phyloP scores from a whole-genome alignment of 1,139 yeast species.

The Magnusiomyces ingens region DNA sequence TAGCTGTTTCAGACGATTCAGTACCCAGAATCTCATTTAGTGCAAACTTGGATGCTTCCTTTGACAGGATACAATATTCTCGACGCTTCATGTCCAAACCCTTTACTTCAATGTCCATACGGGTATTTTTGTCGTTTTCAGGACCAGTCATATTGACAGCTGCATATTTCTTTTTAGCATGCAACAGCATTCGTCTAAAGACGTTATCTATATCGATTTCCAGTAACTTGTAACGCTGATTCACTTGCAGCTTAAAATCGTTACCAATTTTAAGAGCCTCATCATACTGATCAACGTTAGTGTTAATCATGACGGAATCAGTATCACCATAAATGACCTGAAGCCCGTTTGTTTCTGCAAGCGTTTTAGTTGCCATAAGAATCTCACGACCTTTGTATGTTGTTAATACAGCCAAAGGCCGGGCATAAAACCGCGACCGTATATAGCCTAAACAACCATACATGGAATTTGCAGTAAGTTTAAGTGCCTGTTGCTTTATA shows the following conservation, averaged over 20 bases:
- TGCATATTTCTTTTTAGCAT: slow-evolving; percentile 97
- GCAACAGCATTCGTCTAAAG: slow-evolving; percentile 74
- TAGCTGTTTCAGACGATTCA: slow-evolving; percentile 69
- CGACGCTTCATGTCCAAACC: slow-evolving; percentile 97
- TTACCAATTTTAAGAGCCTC: slow-evolving; percentile 83
- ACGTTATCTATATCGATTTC: slow-evolving; percentile 96
- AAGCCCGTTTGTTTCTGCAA: slow-evolving; percentile 78
- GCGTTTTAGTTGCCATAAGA: slow-evolving; percentile 83
- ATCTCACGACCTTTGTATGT: slow-evolving; percentile 96
- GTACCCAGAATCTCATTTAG: slow-evolving; percentile 67
- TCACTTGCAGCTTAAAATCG: slow-evolving; percentile 75
- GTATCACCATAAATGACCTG: slow-evolving; percentile 97
- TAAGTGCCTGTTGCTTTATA: slow-evolving; percentile 91
- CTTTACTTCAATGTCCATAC: slow-evolving; percentile 69
- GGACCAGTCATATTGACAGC: slow-evolving; percentile 58
- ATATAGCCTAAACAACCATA: slow-evolving; percentile 97
- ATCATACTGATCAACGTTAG: slow-evolving; percentile 59
- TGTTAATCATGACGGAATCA: slow-evolving; percentile 98
- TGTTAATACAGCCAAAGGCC: slow-evolving; percentile 91
- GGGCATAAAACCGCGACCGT: slow-evolving; percentile 88
- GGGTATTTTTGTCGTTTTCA: slow-evolving; percentile 37
- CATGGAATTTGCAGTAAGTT: slow-evolving; percentile 97
- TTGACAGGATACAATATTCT: slow-evolving; percentile 89
- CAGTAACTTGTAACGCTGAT: slow-evolving; percentile 76
- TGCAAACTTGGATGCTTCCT: slow-evolving; percentile 75